These are phyloP conservation scores for Logfia minima DNA, from an alignment of 129 eudicot genomes.

Conservation along the genomic window DNA sequence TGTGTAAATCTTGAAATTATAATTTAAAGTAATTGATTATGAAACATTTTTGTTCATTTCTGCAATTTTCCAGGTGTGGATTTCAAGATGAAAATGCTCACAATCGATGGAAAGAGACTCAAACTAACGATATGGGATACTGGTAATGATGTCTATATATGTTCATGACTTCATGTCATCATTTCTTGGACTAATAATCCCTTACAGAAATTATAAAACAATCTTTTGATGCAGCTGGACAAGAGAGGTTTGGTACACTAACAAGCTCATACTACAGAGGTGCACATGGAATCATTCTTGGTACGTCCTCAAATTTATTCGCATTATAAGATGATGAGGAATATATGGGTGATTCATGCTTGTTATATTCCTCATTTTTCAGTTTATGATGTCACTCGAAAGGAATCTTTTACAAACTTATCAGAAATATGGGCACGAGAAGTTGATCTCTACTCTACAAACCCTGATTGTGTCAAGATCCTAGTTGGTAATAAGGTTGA, in stretches of 20 bases:
- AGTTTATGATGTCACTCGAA: slow-evolving; percentile 82
- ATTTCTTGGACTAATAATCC: neutral
- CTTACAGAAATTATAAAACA: neutral
- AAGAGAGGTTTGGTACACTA: slow-evolving; percentile 81
- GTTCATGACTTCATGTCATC: neutral
- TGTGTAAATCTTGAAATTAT: neutral
- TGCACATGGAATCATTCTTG: slow-evolving; percentile 87
- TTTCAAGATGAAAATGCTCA: slow-evolving; percentile 81
- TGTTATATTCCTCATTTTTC: slow-evolving; percentile 22
- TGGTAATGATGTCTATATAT: slow-evolving; percentile 37
- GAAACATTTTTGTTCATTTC: slow-evolving; percentile 3
- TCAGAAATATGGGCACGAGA: slow-evolving; percentile 78
- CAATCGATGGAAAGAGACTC: slow-evolving; percentile 71
- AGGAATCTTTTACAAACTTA: slow-evolving; percentile 74
- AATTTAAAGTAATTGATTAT: neutral
- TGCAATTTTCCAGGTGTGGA: slow-evolving; percentile 60
- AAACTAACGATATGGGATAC: slow-evolving; percentile 94
- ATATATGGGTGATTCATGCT: neutral
- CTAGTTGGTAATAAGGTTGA: slow-evolving; percentile 91
- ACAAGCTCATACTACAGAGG: slow-evolving; percentile 87
- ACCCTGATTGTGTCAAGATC: slow-evolving; percentile 79
- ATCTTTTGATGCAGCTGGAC: slow-evolving; percentile 65
- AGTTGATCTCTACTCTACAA: slow-evolving; percentile 68
- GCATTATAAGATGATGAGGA: neutral
- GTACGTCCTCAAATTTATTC: slow-evolving; percentile 36